Percentiles rank a stretch among this genome's conserved stretches.
phyloP scores from a whole-genome alignment of 2,329 filamentous ascomycete species.

The Diaporthe capsici region DNA sequence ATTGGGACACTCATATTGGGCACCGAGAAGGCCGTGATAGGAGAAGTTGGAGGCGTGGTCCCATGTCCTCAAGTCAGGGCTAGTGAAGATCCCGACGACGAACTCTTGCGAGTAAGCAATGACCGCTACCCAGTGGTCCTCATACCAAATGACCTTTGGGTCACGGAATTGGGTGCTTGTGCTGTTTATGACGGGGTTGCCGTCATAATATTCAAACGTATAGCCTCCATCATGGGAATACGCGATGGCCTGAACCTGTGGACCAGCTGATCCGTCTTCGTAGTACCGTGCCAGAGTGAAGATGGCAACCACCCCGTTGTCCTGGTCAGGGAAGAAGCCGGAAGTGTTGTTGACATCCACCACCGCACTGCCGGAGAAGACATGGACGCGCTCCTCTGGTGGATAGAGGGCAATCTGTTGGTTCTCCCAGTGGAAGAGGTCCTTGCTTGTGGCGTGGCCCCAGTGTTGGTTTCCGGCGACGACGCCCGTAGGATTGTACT shows the following conservation, averaged over 20 bases:
- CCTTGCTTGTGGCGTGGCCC: constrained; percentile 74
- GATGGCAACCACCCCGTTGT: constrained; percentile 68
- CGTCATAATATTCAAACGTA: constrained; percentile 70
- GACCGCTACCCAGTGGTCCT: constrained; percentile 70
- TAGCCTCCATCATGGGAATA: constrained; percentile 74
- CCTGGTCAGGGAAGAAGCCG: constrained; percentile 72
- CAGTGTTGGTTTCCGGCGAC: constrained; percentile 71
- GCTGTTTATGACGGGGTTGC: constrained; percentile 72
- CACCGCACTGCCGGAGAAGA: constrained; percentile 70
- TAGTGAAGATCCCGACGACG: constrained; percentile 72
- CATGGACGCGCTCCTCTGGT: constrained; percentile 57
- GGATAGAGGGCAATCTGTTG: constrained; percentile 73
- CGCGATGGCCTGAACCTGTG: constrained; percentile 71
- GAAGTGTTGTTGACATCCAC: constrained; percentile 75
- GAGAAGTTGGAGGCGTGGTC: constrained; percentile 71
- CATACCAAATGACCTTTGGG: constrained; percentile 74
- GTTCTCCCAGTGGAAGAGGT: constrained; percentile 76
- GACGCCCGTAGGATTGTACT: constrained; percentile 54
- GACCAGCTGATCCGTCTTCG: constrained; percentile 53
- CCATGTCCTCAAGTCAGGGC: constrained; percentile 71
- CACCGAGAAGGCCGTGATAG: constrained; percentile 63
- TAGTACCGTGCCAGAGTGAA: constrained; percentile 58
- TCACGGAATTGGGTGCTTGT: constrained; percentile 72
- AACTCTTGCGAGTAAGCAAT: constrained; percentile 69
- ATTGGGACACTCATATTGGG: constrained; percentile 76